Conservation (phyloP, 306 rosid species). For the Prunus armeniaca region DNA sequence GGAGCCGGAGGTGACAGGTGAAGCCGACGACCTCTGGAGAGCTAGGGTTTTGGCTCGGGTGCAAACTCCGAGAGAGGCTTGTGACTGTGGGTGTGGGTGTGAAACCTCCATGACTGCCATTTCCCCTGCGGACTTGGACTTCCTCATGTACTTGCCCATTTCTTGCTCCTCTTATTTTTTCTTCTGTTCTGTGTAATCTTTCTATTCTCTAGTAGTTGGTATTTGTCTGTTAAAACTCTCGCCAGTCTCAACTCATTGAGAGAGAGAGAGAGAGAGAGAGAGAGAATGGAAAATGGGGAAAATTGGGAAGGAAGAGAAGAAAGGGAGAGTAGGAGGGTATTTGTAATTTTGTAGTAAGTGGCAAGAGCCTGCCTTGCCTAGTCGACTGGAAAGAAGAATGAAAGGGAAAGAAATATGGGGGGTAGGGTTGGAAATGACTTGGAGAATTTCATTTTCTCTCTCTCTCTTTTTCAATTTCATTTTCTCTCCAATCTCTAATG, state of each 20-base stretch:
- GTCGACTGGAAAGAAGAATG: background rate
- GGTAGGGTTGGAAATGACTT: background rate
- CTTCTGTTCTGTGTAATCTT: slow-evolving; percentile 5
- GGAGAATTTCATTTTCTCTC: background rate
- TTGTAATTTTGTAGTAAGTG: slow-evolving; percentile 19
- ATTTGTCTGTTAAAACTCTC: slow-evolving; percentile 9
- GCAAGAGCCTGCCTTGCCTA: background rate
- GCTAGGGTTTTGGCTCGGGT: slow-evolving; percentile 98
- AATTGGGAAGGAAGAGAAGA: background rate
- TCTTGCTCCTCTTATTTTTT: background rate
- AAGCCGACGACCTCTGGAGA: slow-evolving; percentile 42
- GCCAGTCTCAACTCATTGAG: slow-evolving; percentile 15
- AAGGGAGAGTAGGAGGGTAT: slow-evolving; percentile 6
- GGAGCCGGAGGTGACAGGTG: slow-evolving; percentile 38
- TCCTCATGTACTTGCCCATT: slow-evolving; percentile 95
- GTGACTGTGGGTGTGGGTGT: slow-evolving; percentile 21
- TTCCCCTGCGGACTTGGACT: slow-evolving; percentile 58
- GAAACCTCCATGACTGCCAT: slow-evolving; percentile 61
- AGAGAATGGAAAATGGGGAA: background rate
- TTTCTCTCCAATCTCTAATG: background rate
- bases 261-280: slow-evolving; percentile 18
- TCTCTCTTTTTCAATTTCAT: background rate
- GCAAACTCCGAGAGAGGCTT: slow-evolving; percentile 60
- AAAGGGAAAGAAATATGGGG: background rate
- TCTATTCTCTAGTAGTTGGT: background rate